Percentiles rank a stretch among this genome's conserved stretches.
Conservation (phyloP, 2,329 filamentous ascomycete genomes). For the Pyricularia grisea region DNA sequence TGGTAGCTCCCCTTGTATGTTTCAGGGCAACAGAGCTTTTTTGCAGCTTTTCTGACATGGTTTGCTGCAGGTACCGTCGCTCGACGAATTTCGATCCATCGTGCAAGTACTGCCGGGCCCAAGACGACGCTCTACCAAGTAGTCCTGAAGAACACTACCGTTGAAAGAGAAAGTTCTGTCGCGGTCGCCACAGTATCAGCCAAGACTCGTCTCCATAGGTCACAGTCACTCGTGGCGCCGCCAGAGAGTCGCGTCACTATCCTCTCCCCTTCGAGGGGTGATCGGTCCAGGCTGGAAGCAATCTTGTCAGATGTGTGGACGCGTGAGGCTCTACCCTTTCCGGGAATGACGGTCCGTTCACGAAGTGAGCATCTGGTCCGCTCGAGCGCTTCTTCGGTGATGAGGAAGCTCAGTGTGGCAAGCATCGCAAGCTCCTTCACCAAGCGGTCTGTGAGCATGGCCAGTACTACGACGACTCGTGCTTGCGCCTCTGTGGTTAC, state of each 20-base stretch:
- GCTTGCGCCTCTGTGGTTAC: neutral
- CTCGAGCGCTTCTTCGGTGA: constrained; percentile 74
- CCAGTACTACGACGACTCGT: constrained; percentile 15
- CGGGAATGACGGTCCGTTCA: constrained; percentile 62
- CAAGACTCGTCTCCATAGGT: constrained; percentile 56
- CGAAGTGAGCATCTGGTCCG: constrained; percentile 64
- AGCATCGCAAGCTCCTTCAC: constrained; percentile 70
- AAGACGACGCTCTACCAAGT: constrained; percentile 64
- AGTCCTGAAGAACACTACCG: constrained; percentile 77
- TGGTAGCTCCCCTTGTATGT: constrained; percentile 7
- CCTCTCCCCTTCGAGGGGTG: constrained; percentile 63
- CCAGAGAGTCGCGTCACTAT: constrained; percentile 53
- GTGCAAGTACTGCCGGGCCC: constrained; percentile 63
- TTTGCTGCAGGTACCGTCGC: constrained; percentile 43
- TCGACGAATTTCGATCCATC: constrained; percentile 67
- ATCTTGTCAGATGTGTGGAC: constrained; percentile 76
- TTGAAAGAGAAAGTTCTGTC: constrained; percentile 44
- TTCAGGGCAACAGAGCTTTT: neutral
- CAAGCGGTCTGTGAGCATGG: constrained; percentile 55
- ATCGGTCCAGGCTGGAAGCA: constrained; percentile 68
- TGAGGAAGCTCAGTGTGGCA: constrained; percentile 77
- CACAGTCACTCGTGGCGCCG: constrained; percentile 68
- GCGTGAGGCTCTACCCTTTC: constrained; percentile 68
- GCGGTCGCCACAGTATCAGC: constrained; percentile 21
- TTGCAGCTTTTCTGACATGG: constrained; percentile 1